These are phyloP conservation scores for Epichloe elymi DNA, from an alignment of 2,329 filamentous ascomycete species.

Conservation along the genomic window DNA sequence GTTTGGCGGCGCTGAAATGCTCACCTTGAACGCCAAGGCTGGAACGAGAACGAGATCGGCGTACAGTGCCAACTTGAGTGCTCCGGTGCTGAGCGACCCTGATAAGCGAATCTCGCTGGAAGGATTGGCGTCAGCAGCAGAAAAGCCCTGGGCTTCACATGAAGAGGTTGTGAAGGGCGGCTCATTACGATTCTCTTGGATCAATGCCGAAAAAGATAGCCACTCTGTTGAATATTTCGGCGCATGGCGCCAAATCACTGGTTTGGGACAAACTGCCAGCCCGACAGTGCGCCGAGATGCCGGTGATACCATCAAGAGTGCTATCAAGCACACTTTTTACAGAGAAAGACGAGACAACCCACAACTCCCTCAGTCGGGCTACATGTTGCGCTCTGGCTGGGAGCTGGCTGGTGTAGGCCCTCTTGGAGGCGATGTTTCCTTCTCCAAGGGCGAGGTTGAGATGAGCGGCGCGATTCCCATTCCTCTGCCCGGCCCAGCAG, in stretches of 20 bases:
- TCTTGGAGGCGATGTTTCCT: conserved; percentile 79
- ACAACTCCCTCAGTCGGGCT: conserved; percentile 70
- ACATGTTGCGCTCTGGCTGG: conserved; percentile 61
- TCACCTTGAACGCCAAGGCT: conserved; percentile 75
- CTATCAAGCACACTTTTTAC: conserved; percentile 69
- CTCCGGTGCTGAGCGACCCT: conserved; percentile 73
- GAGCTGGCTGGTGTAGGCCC: conserved; percentile 83
- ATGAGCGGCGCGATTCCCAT: conserved; percentile 64
- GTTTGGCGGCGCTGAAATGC: conserved; percentile 82
- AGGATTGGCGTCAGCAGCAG: conserved; percentile 67
- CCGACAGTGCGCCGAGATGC: conserved; percentile 73
- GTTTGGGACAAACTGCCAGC: conserved; percentile 61
- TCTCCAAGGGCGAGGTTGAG: conserved; percentile 84
- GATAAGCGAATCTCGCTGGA: conserved; percentile 69
- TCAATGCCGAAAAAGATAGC: conserved; percentile 47
- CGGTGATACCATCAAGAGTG: conserved; percentile 83
- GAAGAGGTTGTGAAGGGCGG: conserved; percentile 78
- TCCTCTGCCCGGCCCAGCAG: conserved; percentile 52
- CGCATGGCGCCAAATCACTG: conserved; percentile 80
- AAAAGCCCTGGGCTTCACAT: conserved; percentile 88
- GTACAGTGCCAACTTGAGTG: conserved; percentile 75
- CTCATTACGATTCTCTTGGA: conserved; percentile 64
- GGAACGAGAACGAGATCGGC: conserved; percentile 85
- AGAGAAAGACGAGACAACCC: conserved; percentile 74
- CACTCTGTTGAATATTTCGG: conserved; percentile 73